A percentile compares a stretch with the other conserved stretches of the same genome.
Evolutionary conservation across 257 asterid species (phyloP).

Genomic region (Nicotiana tabacum): DNA sequence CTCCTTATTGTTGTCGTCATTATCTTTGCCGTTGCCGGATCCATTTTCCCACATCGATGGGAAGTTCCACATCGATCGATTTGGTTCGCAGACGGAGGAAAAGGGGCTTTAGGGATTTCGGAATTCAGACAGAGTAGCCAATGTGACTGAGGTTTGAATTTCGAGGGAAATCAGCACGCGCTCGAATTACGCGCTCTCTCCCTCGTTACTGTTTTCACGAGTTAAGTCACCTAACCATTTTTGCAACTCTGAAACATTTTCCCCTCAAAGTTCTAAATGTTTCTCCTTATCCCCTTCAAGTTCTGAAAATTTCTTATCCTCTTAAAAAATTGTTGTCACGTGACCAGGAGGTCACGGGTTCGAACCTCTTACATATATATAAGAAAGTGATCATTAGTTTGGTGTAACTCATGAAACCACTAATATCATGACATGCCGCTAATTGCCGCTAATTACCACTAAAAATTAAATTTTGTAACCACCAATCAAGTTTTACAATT

Average conservation of each 20-base stretch:
- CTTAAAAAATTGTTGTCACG: background rate
- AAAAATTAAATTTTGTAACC: too few species aligned
- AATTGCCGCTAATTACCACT: too few species aligned
- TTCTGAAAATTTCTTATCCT: background rate
- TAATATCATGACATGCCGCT: too few species aligned
- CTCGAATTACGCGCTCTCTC: background rate
- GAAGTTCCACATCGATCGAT: background rate
- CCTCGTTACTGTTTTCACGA: background rate
- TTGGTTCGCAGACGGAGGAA: background rate
- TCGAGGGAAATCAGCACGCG: constrained; percentile 2
- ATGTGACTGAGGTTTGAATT: background rate
- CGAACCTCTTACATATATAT: too few species aligned
- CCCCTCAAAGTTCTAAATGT: background rate
- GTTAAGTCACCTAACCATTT: background rate
- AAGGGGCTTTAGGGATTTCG: constrained; percentile 6
- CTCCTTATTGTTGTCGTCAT: constrained; percentile 16
- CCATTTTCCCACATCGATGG: constrained; percentile 1
- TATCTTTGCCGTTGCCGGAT: constrained; percentile 8
- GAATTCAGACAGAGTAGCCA: background rate
- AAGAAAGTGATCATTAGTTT: too few species aligned
- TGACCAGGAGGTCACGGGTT: too few species aligned
- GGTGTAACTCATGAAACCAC: too few species aligned
- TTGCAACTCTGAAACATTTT: background rate
- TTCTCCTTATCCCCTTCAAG: background rate
- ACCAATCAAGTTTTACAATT: too few species aligned